Percentiles rank a stretch among this genome's conserved stretches.
phyloP scores from a whole-genome alignment of 306 rosid species.

The Gynostemma pentaphyllum region DNA sequence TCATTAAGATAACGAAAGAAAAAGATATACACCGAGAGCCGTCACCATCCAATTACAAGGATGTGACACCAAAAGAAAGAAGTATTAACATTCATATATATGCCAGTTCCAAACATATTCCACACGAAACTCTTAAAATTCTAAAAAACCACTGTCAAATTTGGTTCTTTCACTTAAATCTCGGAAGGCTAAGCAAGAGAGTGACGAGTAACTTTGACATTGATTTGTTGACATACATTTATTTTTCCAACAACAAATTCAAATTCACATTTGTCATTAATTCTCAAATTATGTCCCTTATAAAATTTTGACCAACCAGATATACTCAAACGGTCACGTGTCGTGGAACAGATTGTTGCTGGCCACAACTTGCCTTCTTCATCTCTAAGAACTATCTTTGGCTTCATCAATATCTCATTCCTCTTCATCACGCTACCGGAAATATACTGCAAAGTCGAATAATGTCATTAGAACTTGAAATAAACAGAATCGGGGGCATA shows the following conservation, averaged over 20 bases:
- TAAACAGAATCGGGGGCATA: no score
- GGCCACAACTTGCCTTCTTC: constrained; percentile 12
- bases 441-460: constrained; percentile 10
- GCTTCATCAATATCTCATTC: not conserved
- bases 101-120: no score
- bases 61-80: no score
- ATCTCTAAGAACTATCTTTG: constrained; percentile 6
- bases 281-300: not conserved
- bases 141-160: not conserved
- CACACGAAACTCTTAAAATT: no score
- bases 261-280: constrained; percentile 3
- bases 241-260: constrained; percentile 8
- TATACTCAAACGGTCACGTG: not conserved
- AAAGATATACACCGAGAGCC: no score
- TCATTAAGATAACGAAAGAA: no score
- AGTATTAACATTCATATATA: no score
- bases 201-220: not conserved
- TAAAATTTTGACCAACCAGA: not conserved
- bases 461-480: not conserved
- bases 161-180: not conserved
- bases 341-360: not conserved
- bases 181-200: not conserved
- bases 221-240: not conserved
- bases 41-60: no score
- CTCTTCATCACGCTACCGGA: not conserved